Conservation (phyloP, 2,329 filamentous ascomycete species). For the Fusarium stilboides region DNA sequence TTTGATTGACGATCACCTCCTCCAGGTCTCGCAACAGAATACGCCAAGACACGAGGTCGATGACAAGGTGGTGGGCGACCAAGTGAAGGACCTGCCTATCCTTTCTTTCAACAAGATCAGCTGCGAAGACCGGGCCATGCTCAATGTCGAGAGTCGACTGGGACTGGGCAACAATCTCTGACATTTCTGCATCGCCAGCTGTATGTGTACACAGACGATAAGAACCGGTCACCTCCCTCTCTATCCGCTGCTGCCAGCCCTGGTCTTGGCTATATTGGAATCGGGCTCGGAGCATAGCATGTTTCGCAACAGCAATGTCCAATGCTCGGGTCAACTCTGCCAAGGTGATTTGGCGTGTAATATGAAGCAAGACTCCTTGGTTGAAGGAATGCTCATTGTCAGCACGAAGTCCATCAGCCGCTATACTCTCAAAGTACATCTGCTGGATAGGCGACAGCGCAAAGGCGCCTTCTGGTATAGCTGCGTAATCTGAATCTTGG, state of each 20-base stretch:
- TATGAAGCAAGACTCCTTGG: background rate
- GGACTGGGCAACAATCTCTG: too few species aligned
- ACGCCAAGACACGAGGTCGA: constrained; percentile 34
- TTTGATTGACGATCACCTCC: background rate
- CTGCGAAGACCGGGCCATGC: constrained; percentile 15
- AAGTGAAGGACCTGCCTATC: constrained; percentile 11
- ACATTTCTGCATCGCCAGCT: too few species aligned
- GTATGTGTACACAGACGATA: too few species aligned
- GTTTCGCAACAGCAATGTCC: background rate
- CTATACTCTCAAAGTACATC: constrained; percentile 4
- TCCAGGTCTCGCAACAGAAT: constrained; percentile 21
- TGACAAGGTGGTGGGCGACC: constrained; percentile 27
- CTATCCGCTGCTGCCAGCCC: constrained; percentile 3
- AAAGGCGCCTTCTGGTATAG: background rate
- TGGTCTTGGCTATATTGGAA: background rate
- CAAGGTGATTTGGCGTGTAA: background rate
- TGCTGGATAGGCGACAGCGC: constrained; percentile 4
- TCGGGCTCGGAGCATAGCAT: constrained; percentile 12
- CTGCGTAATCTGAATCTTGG: background rate
- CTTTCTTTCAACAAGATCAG: background rate
- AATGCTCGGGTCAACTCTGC: background rate
- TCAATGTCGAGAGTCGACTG: constrained; percentile 15
- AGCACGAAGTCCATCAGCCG: constrained; percentile 7
- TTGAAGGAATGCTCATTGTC: constrained; percentile 3
- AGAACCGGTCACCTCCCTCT: background rate